phyloP scores from a whole-genome alignment of 805 yeast genomes.

The Candida lessepsii region DNA sequence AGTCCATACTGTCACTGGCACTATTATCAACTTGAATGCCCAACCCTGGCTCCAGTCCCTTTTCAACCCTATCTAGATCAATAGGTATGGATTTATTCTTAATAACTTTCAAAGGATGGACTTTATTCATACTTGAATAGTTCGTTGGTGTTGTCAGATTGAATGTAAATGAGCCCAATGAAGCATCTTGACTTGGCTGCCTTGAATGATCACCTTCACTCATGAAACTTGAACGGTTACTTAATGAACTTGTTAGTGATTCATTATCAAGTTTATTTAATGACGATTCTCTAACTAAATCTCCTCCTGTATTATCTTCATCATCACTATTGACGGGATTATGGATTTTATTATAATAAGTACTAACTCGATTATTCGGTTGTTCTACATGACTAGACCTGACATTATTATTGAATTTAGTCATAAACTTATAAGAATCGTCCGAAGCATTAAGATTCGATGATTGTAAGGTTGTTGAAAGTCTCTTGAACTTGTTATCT shows the following conservation, averaged over 20 bases:
- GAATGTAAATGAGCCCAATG: constrained; percentile 7
- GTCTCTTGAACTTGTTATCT: constrained; percentile 34
- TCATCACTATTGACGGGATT: constrained; percentile 18
- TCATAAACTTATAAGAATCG: constrained; percentile 41
- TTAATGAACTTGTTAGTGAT: constrained; percentile 23
- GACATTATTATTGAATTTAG: constrained; percentile 38
- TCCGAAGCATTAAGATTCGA: constrained; percentile 28
- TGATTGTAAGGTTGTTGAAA: constrained; percentile 36
- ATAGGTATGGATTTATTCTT: constrained; percentile 14
- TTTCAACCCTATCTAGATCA: constrained; percentile 3
- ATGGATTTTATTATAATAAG: constrained; percentile 34
- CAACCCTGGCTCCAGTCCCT: no score
- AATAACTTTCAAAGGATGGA: constrained; percentile 20
- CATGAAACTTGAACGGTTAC: constrained; percentile 25
- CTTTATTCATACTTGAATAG: constrained; percentile 7
- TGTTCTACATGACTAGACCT: constrained; percentile 13
- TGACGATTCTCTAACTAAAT: constrained; percentile 11
- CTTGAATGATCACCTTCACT: constrained; percentile 16
- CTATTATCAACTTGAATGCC: no score
- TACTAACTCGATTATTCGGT: constrained; percentile 22
- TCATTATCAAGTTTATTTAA: constrained; percentile 13
- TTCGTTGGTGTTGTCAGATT: constrained; percentile 10
- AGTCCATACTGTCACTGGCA: no score
- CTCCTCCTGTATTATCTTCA: constrained; percentile 9
- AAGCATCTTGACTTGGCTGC: neutral